phyloP scores from a whole-genome alignment of 192 early-diverging fungal genomes.

The Gaertneriomyces semiglobifer region DNA sequence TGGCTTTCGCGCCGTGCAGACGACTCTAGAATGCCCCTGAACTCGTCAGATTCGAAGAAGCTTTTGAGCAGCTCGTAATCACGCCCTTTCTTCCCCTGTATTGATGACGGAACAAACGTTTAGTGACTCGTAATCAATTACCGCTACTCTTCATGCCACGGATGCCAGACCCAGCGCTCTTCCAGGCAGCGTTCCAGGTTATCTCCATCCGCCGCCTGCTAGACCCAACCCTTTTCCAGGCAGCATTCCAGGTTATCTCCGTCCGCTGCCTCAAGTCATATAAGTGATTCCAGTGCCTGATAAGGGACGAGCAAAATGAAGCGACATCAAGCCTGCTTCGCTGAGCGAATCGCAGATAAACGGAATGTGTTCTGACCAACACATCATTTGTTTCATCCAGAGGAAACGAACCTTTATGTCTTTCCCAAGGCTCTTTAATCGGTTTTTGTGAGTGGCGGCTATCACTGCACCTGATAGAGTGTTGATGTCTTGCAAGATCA shows the following conservation, averaged over 20 bases:
- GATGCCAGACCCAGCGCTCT: too few relatives aligned
- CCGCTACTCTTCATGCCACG: conserved; percentile 1
- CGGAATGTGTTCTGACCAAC: conserved; percentile 6
- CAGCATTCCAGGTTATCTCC: conserved; percentile 2
- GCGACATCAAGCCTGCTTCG: conserved; percentile 3
- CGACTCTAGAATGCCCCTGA: conserved; percentile 5
- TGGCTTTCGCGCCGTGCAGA: conserved; percentile 3
- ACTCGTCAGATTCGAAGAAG: conserved; percentile 4
- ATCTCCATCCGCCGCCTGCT: conserved; percentile 3
- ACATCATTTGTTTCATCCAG: conserved; percentile 2
- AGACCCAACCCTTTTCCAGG: too few relatives aligned
- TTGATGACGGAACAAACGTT: conserved; percentile 6
- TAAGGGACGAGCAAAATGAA: conserved; percentile 2
- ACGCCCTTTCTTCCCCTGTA: conserved; percentile 5
- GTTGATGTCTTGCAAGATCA: conserved; percentile 6
- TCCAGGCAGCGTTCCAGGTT: conserved; percentile 2
- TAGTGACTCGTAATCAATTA: conserved; percentile 6
- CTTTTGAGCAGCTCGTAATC: conserved; percentile 4
- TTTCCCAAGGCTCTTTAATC: conserved; percentile 4
- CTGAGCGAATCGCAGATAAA: conserved; percentile 6
- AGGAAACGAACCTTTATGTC: conserved; percentile 6
- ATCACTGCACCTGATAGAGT: conserved; percentile 4
- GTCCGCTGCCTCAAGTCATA: conserved; percentile 5
- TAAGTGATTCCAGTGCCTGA: conserved; percentile 2
- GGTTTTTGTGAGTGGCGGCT: conserved; percentile 4